phyloP scores from a whole-genome alignment of 2,329 filamentous ascomycete species.

The Aspergillus pseudonomiae region DNA sequence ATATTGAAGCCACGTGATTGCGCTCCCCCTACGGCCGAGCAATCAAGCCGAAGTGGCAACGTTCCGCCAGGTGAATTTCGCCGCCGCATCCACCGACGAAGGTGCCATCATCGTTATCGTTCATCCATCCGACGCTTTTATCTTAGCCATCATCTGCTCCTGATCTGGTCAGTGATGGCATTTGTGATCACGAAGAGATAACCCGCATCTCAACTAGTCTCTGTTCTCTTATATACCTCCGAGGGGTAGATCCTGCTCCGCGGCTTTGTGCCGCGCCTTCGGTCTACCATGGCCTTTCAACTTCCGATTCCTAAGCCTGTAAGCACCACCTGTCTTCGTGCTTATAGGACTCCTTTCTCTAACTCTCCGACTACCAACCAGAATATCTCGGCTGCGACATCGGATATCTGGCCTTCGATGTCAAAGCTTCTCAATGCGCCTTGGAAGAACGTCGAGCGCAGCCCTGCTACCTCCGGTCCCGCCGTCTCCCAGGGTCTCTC shows the following conservation, averaged over 20 bases:
- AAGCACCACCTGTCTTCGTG: conserved; percentile 24
- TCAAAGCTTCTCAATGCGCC: conserved; percentile 42
- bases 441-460: conserved; percentile 36
- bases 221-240: conserved; percentile 2
- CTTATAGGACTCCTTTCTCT: conserved; percentile 13
- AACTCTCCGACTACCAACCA: conserved; percentile 30
- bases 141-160: conserved; percentile 24
- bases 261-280: conserved; percentile 43
- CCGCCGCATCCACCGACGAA: conserved; percentile 30
- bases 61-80: conserved; percentile 30
- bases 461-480: conserved; percentile 21
- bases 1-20: conserved; percentile 23
- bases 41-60: conserved; percentile 30
- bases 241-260: conserved; percentile 23
- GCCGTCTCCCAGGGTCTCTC: conserved; percentile 15
- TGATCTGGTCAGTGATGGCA: conserved; percentile 30
- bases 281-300: conserved; percentile 56
- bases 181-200: conserved; percentile 18
- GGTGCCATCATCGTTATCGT: conserved; percentile 10
- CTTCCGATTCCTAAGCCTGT: conserved; percentile 52
- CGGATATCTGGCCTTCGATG: conserved; percentile 50
- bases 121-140: conserved; percentile 7
- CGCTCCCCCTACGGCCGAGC: conserved; percentile 20
- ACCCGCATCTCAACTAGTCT: conserved; percentile 9
- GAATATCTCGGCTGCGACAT: conserved; percentile 48